Base-by-base conservation (phyloP, 1,284 basidiomycete genomes). In the Rhodofomes roseus region DNA sequence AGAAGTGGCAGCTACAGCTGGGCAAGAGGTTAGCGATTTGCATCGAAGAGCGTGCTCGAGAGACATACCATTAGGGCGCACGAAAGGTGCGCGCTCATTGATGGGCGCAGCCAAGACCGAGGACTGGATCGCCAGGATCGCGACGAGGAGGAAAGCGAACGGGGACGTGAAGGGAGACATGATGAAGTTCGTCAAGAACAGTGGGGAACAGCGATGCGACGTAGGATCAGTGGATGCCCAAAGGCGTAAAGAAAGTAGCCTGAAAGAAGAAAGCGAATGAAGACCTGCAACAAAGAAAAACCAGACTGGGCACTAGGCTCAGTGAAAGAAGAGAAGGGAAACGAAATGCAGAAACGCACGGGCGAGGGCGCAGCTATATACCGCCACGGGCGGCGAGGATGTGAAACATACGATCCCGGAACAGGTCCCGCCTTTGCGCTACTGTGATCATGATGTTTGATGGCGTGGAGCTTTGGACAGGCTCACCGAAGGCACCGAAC, bases 321-420 rank as follows among this genome's bases (percentile, higher is more conserved):
- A 51, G 50, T 27, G 22, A 25, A 48, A 37, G 29, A 52, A 51
- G 48, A 51, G 14, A 52, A 25, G 34, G 22, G 31, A 37, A 52
- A 36, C 6, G 50, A 52, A 37, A 52, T 52, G 34, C 12, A 8
- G 34, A n/a, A 25, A 20, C 31, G 7, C 14, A 37, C 4, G 50
- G 5, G 22, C 50, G 34, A 18, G 50, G 18, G 50, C 2, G 50
- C 34, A 27, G 50, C 31, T 52, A 52, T 52, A 52, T 52, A 52
- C 23, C 23, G 23, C 14, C 20, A 18, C 14, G 46, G 1, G 18
- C 36, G 16, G 5, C 31, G 29, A 36, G 31, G 56, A 57, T 25
- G 52, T 20, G 56, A 46, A 18, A 59, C 39, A 57, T 43, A 36
- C 54, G 40, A 12, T 56, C 58, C 7, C 37, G 37, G 37, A 39